Percentiles rank a stretch among this genome's conserved stretches.
These are phyloP conservation scores for Adansonia rubrostipa DNA, from an alignment of 441 rosid genomes.

Conservation along the genomic window DNA sequence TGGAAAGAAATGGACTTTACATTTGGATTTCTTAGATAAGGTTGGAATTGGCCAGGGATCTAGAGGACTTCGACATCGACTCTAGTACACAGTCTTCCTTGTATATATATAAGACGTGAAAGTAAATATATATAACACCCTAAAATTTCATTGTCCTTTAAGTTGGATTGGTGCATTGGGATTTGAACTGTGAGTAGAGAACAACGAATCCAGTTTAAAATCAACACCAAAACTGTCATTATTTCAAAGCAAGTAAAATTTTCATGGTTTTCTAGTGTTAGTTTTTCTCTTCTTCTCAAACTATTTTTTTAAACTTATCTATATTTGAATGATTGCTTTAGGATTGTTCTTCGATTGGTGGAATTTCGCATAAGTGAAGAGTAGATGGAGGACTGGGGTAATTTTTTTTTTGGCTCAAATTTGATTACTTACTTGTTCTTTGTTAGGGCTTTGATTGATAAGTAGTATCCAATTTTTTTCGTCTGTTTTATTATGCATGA, in stretches of 20 bases:
- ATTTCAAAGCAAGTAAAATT: neutral
- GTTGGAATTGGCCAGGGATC: too few relatives aligned
- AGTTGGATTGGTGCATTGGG: too few relatives aligned
- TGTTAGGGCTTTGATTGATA: neutral
- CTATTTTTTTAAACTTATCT: neutral
- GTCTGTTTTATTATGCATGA: neutral
- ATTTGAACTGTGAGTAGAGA: too few relatives aligned
- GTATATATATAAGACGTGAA: too few relatives aligned
- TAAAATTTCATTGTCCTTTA: too few relatives aligned
- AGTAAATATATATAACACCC: too few relatives aligned
- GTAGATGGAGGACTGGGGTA: neutral
- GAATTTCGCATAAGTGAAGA: slow-evolving; percentile 10
- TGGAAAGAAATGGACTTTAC: too few relatives aligned
- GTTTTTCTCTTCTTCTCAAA: neutral
- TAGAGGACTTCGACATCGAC: too few relatives aligned
- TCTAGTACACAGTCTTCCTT: too few relatives aligned
- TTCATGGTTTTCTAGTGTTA: neutral
- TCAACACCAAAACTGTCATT: too few relatives aligned
- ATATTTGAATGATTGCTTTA: neutral
- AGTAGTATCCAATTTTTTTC: neutral
- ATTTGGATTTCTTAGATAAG: too few relatives aligned
- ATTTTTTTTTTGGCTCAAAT: neutral
- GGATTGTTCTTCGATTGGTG: slow-evolving; percentile 8
- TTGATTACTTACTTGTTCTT: neutral
- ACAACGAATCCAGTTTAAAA: too few relatives aligned